Evolutionary conservation across 495 filamentous ascomycete genomes (phyloP).

Genomic region (Cryomyces minteri): DNA sequence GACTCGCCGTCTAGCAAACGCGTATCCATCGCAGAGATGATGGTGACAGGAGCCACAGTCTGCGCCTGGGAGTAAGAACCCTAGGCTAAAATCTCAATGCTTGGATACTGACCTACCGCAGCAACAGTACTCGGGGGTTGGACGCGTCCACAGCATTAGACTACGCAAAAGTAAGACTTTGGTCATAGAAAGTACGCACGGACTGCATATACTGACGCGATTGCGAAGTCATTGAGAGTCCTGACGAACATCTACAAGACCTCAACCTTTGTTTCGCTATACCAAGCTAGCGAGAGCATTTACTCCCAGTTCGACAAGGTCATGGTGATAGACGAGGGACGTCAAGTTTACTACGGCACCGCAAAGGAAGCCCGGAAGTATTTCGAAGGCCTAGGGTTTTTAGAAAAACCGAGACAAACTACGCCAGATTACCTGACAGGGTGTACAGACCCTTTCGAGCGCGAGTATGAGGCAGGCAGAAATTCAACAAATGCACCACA

Average conservation of each 20-base stretch:
- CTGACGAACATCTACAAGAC: conserved; percentile 65
- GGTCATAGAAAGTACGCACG: too few relatives aligned
- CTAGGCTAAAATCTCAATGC: too few relatives aligned
- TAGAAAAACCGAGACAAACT: conserved; percentile 61
- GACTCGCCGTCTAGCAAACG: conserved; percentile 15
- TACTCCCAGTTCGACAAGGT: conserved; percentile 82
- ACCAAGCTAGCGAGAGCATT: conserved; percentile 71
- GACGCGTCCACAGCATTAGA: conserved; percentile 73
- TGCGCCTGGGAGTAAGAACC: conserved; percentile 43
- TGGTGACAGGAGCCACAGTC: conserved; percentile 55
- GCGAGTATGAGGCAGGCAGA: conserved; percentile 50
- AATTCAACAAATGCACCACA: conserved; percentile 44
- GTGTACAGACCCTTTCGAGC: conserved; percentile 67
- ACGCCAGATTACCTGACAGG: conserved; percentile 76
- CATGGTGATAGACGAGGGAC: conserved; percentile 60
- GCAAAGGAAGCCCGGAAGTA: conserved; percentile 49
- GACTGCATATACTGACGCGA: too few relatives aligned
- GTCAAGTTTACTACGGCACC: conserved; percentile 67
- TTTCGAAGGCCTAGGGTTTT: conserved; percentile 68
- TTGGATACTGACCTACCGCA: too few relatives aligned
- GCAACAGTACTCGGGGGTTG: conserved; percentile 63
- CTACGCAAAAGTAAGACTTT: conserved; percentile 17
- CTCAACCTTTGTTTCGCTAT: conserved; percentile 63
- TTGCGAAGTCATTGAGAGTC: conserved; percentile 46
- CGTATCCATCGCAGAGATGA: conserved; percentile 50